Conservation (phyloP, 2,329 filamentous ascomycete species). For the Neurospora crassa region DNA sequence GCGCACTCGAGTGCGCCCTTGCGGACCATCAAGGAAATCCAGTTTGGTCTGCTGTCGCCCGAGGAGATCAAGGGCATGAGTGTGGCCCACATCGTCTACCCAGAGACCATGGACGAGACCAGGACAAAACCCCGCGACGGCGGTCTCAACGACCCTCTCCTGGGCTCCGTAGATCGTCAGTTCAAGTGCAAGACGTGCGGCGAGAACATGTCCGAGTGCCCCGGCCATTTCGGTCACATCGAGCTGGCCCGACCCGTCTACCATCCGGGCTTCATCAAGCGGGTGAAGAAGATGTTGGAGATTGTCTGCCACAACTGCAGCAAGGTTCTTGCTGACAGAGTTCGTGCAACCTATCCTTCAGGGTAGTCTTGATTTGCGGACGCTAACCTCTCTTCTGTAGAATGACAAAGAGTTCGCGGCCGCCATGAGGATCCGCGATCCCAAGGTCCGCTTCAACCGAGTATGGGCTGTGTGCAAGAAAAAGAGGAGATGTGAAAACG, state of each 20-base stretch:
- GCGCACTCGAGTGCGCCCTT: slow-evolving; percentile 88
- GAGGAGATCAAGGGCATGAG: slow-evolving; percentile 99
- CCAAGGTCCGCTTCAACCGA: slow-evolving; percentile 85
- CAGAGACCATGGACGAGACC: slow-evolving; percentile 99
- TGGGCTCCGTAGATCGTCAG: slow-evolving; percentile 92
- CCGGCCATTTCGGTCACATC: slow-evolving; percentile 97
- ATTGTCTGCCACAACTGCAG: slow-evolving; percentile 98
- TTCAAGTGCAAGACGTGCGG: slow-evolving; percentile 95
- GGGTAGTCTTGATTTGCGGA: slow-evolving; percentile 39
- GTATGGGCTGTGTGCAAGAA: slow-evolving; percentile 91
- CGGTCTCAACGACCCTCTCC: slow-evolving; percentile 88
- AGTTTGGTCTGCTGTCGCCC: slow-evolving; percentile 94
- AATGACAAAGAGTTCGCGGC: slow-evolving; percentile 74
- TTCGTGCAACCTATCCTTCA: slow-evolving; percentile 57
- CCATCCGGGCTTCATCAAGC: slow-evolving; percentile 92
- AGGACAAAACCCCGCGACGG: slow-evolving; percentile 82
- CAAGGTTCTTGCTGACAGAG: slow-evolving; percentile 94
- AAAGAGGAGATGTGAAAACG: slow-evolving; percentile 75
- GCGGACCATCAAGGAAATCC: slow-evolving; percentile 97
- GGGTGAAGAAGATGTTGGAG: slow-evolving; percentile 98
- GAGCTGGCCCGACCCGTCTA: slow-evolving; percentile 95
- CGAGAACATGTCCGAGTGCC: slow-evolving; percentile 91
- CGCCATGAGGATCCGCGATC: slow-evolving; percentile 77
- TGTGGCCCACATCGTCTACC: slow-evolving; percentile 89
- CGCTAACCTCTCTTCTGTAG: slow-evolving; percentile 57